These are phyloP conservation scores for Trichothecium sympodiale DNA, from an alignment of 2,329 filamentous ascomycete species.

Conservation along the genomic window DNA sequence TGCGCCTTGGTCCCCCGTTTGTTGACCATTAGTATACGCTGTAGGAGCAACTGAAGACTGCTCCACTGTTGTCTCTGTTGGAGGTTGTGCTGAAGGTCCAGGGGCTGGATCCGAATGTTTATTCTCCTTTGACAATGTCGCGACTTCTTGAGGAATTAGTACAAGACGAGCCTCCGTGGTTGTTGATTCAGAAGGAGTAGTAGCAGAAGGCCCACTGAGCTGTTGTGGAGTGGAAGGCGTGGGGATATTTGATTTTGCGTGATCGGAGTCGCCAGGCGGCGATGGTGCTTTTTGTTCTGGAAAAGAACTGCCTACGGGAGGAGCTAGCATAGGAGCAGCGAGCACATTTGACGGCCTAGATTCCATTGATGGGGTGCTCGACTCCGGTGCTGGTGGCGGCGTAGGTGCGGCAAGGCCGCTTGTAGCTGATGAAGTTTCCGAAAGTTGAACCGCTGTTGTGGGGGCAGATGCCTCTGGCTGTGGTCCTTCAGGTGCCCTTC, in stretches of 20 bases:
- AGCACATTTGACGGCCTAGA: constrained; percentile 21
- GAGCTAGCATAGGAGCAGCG: constrained; percentile 25
- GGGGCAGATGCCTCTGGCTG: background rate
- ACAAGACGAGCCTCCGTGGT: no score
- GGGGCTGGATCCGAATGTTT: no score
- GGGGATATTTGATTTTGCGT: constrained; percentile 31
- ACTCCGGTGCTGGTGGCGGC: constrained; percentile 7
- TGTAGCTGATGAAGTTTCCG: background rate
- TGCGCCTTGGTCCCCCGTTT: constrained; percentile 1
- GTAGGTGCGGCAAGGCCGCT: constrained; percentile 12
- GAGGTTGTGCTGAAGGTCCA: no score
- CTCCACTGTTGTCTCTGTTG: no score
- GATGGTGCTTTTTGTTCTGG: background rate
- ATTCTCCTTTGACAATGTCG: no score
- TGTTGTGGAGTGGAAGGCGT: constrained; percentile 31
- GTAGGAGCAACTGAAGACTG: no score
- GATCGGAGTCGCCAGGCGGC: constrained; percentile 10
- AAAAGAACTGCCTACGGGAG: constrained; percentile 19
- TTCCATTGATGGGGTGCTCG: constrained; percentile 10
- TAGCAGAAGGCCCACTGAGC: constrained; percentile 11
- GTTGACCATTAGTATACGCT: no score
- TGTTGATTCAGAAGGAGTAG: constrained; percentile 4
- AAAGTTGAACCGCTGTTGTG: background rate
- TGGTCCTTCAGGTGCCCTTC: background rate
- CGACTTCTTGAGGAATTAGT: no score